Evolutionary conservation across 768 basidiomycete species (phyloP).

Genomic region (Xanthoconium purpureum): DNA sequence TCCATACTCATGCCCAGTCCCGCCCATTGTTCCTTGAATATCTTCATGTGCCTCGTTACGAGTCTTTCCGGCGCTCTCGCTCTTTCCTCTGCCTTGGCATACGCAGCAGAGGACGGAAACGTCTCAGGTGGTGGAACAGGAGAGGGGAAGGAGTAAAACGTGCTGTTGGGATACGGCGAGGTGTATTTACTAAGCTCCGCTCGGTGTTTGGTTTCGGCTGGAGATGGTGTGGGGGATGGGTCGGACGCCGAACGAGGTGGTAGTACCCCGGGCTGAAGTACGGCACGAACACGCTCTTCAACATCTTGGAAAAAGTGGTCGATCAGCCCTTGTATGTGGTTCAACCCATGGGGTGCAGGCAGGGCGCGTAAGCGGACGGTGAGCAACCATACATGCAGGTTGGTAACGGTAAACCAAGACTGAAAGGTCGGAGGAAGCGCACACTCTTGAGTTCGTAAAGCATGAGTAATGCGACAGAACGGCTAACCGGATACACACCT

Average conservation of each 20-base stretch:
- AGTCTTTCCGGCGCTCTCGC: constrained; percentile 70
- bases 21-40: constrained; percentile 88
- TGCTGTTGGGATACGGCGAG: constrained; percentile 23
- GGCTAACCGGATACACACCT: constrained; percentile 36
- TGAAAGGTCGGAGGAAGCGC: constrained; percentile 90
- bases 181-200: constrained; percentile 20
- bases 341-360: constrained; percentile 58
- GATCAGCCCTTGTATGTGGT: constrained; percentile 77
- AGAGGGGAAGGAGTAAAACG: constrained; percentile 29
- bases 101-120: constrained; percentile 26
- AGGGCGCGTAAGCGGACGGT: constrained; percentile 85
- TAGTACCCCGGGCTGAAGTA: constrained; percentile 57
- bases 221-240: constrained; percentile 10
- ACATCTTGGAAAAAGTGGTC: constrained; percentile 96
- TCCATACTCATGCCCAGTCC: constrained; percentile 81
- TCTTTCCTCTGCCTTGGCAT: constrained; percentile 28
- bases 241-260: constrained; percentile 20
- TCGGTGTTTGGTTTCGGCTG: constrained; percentile 12
- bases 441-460: constrained; percentile 52
- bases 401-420: constrained; percentile 93
- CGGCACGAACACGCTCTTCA: constrained; percentile 82
- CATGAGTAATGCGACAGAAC: not conserved
- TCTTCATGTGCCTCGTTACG: constrained; percentile 85
- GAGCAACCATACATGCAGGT: constrained; percentile 89
- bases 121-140: constrained; percentile 24